These are phyloP conservation scores for Aureobasidium mangrovei DNA, from an alignment of 2,329 filamentous ascomycete genomes.

Conservation along the genomic window DNA sequence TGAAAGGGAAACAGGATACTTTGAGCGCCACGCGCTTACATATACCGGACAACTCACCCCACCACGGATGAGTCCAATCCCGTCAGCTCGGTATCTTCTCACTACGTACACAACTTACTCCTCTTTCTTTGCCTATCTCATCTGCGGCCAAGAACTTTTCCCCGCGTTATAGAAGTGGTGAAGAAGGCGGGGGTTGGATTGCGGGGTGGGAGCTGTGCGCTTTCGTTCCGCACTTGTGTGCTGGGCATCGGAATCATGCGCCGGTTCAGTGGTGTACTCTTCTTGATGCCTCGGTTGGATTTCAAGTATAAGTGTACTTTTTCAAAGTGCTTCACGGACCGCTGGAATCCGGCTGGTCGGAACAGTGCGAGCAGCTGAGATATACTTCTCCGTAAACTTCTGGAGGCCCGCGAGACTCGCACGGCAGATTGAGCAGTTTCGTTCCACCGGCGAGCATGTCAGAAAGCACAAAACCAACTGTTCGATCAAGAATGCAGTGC, in stretches of 20 bases:
- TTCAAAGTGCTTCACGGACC: too few species aligned
- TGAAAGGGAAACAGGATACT: background rate
- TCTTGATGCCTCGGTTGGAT: background rate
- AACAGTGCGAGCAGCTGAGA: too few species aligned
- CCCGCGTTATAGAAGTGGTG: slow-evolving; percentile 13
- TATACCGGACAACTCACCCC: background rate
- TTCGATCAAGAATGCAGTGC: too few species aligned
- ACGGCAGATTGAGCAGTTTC: too few species aligned
- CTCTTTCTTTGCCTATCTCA: background rate
- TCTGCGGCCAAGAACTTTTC: background rate
- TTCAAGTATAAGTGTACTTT: background rate
- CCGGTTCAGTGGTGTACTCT: background rate
- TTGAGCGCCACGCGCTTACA: background rate
- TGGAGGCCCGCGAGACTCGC: too few species aligned
- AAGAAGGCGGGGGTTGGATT: background rate
- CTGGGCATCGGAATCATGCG: background rate
- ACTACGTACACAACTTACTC: background rate
- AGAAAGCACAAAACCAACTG: too few species aligned
- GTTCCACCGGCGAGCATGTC: too few species aligned
- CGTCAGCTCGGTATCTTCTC: background rate
- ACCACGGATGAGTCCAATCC: background rate
- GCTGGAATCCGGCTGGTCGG: too few species aligned
- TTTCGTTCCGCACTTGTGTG: background rate
- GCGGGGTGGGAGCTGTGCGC: slow-evolving; percentile 3
- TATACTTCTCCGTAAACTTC: too few species aligned